These are phyloP conservation scores for Wickerhamomyces sp. DNA, from an alignment of 1,139 yeast species.

Conservation along the genomic window DNA sequence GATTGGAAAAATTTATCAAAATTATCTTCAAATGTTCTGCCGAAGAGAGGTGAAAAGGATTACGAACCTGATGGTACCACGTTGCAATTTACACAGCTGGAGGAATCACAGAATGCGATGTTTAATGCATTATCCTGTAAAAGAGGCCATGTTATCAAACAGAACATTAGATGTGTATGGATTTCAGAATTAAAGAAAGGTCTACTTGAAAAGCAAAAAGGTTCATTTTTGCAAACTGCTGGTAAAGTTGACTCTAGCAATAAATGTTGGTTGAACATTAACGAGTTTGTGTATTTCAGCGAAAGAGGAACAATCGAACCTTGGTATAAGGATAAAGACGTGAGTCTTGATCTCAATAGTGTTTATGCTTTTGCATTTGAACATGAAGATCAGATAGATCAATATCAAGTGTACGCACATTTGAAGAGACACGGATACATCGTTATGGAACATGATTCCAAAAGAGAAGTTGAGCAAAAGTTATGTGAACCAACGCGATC, in stretches of 20 bases:
- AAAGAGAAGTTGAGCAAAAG: constrained; percentile 2
- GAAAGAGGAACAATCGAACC: constrained; percentile 80
- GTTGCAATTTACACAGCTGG: constrained; percentile 48
- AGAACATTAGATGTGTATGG: constrained; percentile 44
- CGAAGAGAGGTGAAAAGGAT: constrained; percentile 79
- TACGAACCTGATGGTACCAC: constrained; percentile 79
- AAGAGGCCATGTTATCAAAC: constrained; percentile 55
- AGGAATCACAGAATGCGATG: constrained; percentile 65
- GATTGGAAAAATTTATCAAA: constrained; percentile 53
- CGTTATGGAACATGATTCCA: constrained; percentile 37
- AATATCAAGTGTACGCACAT: constrained; percentile 66
- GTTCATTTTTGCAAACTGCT: constrained; percentile 69
- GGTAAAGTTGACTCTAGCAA: constrained; percentile 54
- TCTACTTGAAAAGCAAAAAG: constrained; percentile 55
- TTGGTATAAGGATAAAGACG: constrained; percentile 32
- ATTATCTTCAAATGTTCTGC: constrained; percentile 31
- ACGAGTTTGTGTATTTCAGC: constrained; percentile 71
- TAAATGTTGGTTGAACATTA: constrained; percentile 46
- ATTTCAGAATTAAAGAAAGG: constrained; percentile 35
- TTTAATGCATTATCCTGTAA: constrained; percentile 56
- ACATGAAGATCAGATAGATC: constrained; percentile 43
- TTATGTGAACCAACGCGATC: too few relatives aligned
- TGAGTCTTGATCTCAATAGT: constrained; percentile 58
- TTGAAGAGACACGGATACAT: constrained; percentile 78
- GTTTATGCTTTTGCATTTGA: constrained; percentile 52